Base-by-base conservation (phyloP, 2,329 filamentous ascomycete species). In the Rhynchosporium secalis region DNA sequence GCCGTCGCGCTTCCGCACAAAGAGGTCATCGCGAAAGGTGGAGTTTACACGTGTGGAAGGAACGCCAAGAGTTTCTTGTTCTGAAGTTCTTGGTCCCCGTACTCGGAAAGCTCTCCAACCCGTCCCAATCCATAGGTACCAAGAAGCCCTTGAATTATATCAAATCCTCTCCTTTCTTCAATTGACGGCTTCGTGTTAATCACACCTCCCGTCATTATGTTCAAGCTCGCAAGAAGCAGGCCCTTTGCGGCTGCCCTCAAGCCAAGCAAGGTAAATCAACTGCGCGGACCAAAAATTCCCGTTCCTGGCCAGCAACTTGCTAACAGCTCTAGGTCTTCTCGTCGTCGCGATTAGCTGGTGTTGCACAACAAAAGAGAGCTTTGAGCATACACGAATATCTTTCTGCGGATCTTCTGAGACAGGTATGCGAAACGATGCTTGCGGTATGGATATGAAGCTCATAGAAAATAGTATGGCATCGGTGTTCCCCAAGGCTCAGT, bases 321-420 rank as follows among this genome's bases (percentile, higher is more conserved):
- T 71, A 64, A 66, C 68, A 66, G 72, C 74, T 73, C 62, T 72
- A 79, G 73, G 70, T 78, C 71, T 76, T 79, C 57, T 78, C 81
- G 69, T 76, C 79, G 66, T 74, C 81, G 74, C 83, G 83, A 79
- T 78, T 84, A 69, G 81, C 90, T 80, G 84, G 87, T 73, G 78
- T 84, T 73, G 84, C 80, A 71, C 85, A 82, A 75, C 89, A 95
- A 79, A 93, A 97, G 79, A 87, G 95, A 82, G 88, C 90, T 75
- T 86, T 99, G 76, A 95, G 92, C 76, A 96, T 99, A 75, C 95
- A 99, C 84, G 95, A 99, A 83, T 98, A 97, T 82, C 89, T 94
- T 75, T 97, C 95, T 73, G 92, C 92, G 73, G 91, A 93, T 78
- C 88, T 99, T 71, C 85, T 99, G 75, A 91, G 84, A 79, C 76